Conservation (phyloP, 257 asterid species). For the Ajuga chamaepitys region DNA sequence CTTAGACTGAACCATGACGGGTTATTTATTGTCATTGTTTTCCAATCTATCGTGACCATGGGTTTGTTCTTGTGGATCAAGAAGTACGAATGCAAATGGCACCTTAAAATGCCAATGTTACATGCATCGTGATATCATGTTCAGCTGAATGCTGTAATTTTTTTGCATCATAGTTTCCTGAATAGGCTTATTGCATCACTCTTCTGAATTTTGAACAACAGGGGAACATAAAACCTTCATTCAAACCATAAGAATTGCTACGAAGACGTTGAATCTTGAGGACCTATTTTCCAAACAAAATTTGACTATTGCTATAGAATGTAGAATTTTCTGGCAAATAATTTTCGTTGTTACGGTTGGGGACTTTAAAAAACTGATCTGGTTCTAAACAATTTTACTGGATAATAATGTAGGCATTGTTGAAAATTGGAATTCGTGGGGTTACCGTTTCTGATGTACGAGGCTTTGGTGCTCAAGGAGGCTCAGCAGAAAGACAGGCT, state of each 20-base stretch:
- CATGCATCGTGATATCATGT: not conserved
- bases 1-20: too few species aligned
- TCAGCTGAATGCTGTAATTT: not conserved
- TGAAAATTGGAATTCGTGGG: slow-evolving; percentile 95
- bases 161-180: not conserved
- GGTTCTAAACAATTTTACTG: slow-evolving; percentile 14
- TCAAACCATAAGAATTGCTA: not conserved
- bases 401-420: slow-evolving; percentile 49
- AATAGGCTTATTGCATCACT: not conserved
- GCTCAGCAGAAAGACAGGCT: slow-evolving; percentile 84
- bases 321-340: not conserved
- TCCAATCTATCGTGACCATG: not conserved
- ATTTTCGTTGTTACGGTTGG: not conserved
- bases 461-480: slow-evolving; percentile 98
- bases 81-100: not conserved
- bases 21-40: not conserved
- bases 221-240: not conserved
- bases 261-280: not conserved
- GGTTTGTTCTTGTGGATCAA: not conserved
- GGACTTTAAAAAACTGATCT: not conserved
- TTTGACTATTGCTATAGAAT: not conserved
- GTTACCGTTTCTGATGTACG: slow-evolving; percentile 92
- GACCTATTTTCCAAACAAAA: not conserved
- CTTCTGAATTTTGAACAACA: not conserved
- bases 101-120: not conserved